Evolutionary conservation across 257 asterid species (phyloP).

Genomic region (Solanum chilense): DNA sequence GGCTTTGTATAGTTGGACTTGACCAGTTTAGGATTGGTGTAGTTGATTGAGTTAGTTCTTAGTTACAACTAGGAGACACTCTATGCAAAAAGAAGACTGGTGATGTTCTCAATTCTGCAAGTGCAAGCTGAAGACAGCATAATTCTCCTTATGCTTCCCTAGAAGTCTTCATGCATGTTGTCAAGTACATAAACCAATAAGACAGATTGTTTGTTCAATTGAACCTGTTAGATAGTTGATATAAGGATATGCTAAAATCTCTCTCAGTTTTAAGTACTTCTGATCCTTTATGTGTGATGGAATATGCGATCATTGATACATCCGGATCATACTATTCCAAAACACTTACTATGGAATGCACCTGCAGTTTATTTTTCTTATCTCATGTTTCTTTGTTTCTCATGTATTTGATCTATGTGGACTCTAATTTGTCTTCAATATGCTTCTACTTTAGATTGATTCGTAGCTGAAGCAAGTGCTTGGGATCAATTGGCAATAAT

Average conservation of each 20-base stretch:
- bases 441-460: neutral
- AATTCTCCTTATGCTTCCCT: neutral
- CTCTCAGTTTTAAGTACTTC: neutral
- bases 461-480: neutral
- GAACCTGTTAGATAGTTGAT: neutral
- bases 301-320: neutral
- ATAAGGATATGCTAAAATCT: neutral
- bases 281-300: neutral
- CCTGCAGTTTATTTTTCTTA: neutral
- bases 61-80: neutral
- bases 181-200: neutral
- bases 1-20: neutral
- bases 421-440: neutral
- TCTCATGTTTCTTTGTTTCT: neutral
- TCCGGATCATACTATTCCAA: neutral
- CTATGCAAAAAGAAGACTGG: neutral
- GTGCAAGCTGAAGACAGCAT: neutral
- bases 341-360: neutral
- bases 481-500: slow-evolving; percentile 6
- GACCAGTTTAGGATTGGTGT: neutral
- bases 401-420: neutral
- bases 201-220: neutral
- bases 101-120: neutral
- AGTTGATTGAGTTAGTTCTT: neutral
- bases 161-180: neutral